Percentiles rank a stretch among this genome's conserved stretches.
phyloP scores from a whole-genome alignment of 805 yeast genomes.

The Saccharomycopsis synnaedendra region DNA sequence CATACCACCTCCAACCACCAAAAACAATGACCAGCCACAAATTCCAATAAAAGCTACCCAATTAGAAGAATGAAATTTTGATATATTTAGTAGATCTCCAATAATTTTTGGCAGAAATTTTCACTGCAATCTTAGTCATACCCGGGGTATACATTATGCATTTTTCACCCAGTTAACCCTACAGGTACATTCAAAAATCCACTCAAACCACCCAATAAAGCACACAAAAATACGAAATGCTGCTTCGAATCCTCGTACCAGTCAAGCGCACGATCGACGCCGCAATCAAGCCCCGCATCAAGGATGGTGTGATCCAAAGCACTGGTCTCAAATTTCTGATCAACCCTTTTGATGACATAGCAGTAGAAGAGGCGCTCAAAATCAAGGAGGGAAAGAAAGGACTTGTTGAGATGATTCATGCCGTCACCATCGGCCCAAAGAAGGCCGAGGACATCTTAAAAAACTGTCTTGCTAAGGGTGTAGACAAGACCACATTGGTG shows the following conservation, averaged over 20 bases:
- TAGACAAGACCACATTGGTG: constrained; percentile 71
- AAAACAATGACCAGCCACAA: too few species aligned
- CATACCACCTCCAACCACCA: too few species aligned
- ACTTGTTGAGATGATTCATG: constrained; percentile 73
- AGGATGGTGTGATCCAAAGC: constrained; percentile 66
- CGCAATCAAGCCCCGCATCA: constrained; percentile 85
- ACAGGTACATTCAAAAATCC: too few species aligned
- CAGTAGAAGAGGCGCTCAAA: constrained; percentile 87
- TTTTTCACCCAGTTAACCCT: too few species aligned
- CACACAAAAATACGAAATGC: too few species aligned
- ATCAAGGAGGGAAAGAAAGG: constrained; percentile 56
- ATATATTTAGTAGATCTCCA: too few species aligned
- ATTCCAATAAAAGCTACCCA: too few species aligned
- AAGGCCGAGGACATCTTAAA: constrained; percentile 84
- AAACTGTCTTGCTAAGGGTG: constrained; percentile 91
- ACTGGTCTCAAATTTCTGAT: constrained; percentile 86
- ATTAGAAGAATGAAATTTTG: too few species aligned
- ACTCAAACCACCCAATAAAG: too few species aligned
- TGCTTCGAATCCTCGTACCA: constrained; percentile 66
- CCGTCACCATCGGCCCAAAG: constrained; percentile 80
- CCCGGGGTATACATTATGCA: too few species aligned
- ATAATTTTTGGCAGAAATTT: too few species aligned
- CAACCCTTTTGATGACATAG: constrained; percentile 97
- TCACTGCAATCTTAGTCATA: too few species aligned
- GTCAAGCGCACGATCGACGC: constrained; percentile 92